Evolutionary conservation across 441 rosid genomes (phyloP).

Genomic region (Adansonia grandidieri): DNA sequence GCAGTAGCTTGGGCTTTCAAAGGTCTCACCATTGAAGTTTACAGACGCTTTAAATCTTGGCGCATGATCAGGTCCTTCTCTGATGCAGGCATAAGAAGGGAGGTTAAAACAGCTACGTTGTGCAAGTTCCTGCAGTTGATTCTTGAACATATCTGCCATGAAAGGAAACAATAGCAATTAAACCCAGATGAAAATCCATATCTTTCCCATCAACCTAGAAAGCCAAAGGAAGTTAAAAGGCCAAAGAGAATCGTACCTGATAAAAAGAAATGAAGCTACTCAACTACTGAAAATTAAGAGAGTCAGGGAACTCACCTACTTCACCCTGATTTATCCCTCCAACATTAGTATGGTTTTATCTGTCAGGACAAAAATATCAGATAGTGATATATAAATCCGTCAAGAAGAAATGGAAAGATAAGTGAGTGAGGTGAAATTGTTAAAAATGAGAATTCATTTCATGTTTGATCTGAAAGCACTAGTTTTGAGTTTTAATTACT

Average conservation of each 20-base stretch:
- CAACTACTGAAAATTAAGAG: background rate
- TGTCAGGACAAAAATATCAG: slow-evolving; percentile 27
- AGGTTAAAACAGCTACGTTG: slow-evolving; percentile 88
- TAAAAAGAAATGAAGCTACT: background rate
- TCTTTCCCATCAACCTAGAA: no score
- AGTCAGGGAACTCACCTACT: slow-evolving; percentile 36
- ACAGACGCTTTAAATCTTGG: slow-evolving; percentile 84
- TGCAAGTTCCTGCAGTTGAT: slow-evolving; percentile 87
- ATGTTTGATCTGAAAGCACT: no score
- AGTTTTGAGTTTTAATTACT: slow-evolving; percentile 3
- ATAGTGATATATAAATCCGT: slow-evolving; percentile 1
- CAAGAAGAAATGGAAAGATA: background rate
- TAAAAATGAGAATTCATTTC: background rate
- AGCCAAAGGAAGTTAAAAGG: background rate
- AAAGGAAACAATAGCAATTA: background rate
- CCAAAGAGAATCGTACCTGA: slow-evolving; percentile 12
- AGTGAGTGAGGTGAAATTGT: slow-evolving; percentile 16
- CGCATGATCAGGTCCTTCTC: slow-evolving; percentile 94
- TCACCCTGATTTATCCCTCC: slow-evolving; percentile 27
- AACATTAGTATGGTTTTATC: slow-evolving; percentile 33
- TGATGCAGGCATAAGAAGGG: slow-evolving; percentile 69
- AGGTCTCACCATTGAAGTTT: slow-evolving; percentile 79
- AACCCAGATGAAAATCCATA: background rate
- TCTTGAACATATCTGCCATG: slow-evolving; percentile 69
- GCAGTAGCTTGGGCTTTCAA: slow-evolving; percentile 63